These are phyloP conservation scores for Blastobotrys americana DNA, from an alignment of 805 yeast genomes.

Conservation along the genomic window DNA sequence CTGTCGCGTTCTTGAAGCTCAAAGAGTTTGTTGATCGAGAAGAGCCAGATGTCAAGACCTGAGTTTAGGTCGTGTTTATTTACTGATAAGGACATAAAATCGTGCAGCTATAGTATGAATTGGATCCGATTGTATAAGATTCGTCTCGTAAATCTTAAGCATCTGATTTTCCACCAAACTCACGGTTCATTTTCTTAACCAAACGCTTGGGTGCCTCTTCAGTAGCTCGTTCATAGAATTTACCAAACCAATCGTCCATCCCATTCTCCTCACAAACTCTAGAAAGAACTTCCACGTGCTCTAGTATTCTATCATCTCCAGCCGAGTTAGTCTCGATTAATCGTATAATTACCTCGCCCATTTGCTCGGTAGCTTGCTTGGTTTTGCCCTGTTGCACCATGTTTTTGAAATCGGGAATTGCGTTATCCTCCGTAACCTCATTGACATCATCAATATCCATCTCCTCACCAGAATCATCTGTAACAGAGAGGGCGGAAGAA, in stretches of 20 bases:
- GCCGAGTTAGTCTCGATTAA: neutral
- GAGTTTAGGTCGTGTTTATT: conserved; percentile 6
- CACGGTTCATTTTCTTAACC: neutral
- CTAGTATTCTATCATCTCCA: neutral
- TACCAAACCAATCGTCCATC: neutral
- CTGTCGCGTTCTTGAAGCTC: conserved; percentile 63
- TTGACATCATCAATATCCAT: neutral
- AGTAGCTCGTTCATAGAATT: neutral
- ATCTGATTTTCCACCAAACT: neutral
- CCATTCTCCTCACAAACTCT: conserved; percentile 1
- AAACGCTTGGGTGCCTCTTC: neutral
- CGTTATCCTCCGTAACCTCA: conserved; percentile 4
- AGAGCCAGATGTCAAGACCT: conserved; percentile 86
- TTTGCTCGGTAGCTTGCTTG: neutral
- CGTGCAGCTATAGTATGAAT: too few relatives aligned
- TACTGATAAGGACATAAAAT: neutral
- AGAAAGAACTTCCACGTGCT: neutral
- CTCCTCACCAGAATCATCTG: neutral
- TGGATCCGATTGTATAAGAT: too few relatives aligned
- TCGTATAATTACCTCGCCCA: neutral
- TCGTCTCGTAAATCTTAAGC: too few relatives aligned
- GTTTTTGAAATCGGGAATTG: conserved; percentile 4
- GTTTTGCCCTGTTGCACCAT: neutral
- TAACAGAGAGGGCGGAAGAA: neutral
- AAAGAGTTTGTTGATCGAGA: conserved; percentile 69